Evolutionary conservation across 495 filamentous ascomycete genomes (phyloP).

Genomic region (Aspergillus ostianus): DNA sequence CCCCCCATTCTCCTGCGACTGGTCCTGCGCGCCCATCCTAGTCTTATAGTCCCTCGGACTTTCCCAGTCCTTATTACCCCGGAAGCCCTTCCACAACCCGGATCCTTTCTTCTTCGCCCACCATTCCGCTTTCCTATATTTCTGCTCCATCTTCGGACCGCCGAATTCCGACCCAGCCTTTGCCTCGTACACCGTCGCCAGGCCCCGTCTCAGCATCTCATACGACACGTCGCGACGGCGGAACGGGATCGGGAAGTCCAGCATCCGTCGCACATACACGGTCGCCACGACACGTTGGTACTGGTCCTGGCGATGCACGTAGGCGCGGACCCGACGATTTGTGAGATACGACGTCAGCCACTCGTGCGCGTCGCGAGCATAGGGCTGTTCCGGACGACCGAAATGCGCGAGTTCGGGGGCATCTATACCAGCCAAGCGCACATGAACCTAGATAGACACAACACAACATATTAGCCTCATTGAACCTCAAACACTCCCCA

Average conservation of each 20-base stretch:
- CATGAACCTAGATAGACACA: slow-evolving; percentile 53
- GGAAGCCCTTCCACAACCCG: slow-evolving; percentile 76
- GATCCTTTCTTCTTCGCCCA: slow-evolving; percentile 63
- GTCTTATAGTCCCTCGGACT: slow-evolving; percentile 87
- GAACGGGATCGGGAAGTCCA: slow-evolving; percentile 53
- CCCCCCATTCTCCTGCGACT: slow-evolving; percentile 42
- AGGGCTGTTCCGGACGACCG: slow-evolving; percentile 82
- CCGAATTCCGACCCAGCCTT: slow-evolving; percentile 89
- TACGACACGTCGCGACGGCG: slow-evolving; percentile 76
- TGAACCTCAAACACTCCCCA: no score
- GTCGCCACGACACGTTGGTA: slow-evolving; percentile 88
- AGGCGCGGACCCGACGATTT: slow-evolving; percentile 70
- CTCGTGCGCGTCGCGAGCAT: slow-evolving; percentile 69
- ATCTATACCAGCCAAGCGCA: slow-evolving; percentile 88
- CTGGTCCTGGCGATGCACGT: slow-evolving; percentile 81
- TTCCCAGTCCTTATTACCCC: slow-evolving; percentile 49
- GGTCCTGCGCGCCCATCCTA: slow-evolving; percentile 47
- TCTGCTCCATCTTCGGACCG: slow-evolving; percentile 53
- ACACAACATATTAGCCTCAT: slow-evolving; percentile 1
- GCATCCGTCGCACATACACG: slow-evolving; percentile 67
- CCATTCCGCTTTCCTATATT: slow-evolving; percentile 70
- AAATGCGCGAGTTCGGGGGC: slow-evolving; percentile 93
- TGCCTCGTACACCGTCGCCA: slow-evolving; percentile 90
- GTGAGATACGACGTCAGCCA: slow-evolving; percentile 77
- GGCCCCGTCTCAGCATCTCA: slow-evolving; percentile 79